A percentile compares a stretch with the other conserved stretches of the same genome.
phyloP scores from a whole-genome alignment of 106 monocot genomes.

The Dioscorea dumetorum region DNA sequence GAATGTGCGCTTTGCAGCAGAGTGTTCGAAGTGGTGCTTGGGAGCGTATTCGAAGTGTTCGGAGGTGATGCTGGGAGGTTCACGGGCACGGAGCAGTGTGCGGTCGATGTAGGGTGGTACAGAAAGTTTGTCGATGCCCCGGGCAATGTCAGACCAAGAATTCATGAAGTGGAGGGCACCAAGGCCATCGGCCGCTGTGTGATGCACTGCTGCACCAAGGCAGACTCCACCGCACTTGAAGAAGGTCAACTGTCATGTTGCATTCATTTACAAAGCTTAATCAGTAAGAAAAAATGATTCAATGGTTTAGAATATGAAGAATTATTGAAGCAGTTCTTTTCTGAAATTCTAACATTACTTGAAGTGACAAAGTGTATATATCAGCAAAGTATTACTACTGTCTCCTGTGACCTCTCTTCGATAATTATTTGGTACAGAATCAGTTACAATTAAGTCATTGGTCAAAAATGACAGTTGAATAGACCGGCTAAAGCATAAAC shows the following conservation, averaged over 20 bases:
- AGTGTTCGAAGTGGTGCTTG: background rate
- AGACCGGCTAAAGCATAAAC: too few species aligned
- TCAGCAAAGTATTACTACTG: too few species aligned
- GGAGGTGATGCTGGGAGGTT: constrained; percentile 21
- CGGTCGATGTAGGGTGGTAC: constrained; percentile 28
- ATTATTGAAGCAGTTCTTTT: too few species aligned
- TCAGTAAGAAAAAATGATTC: too few species aligned
- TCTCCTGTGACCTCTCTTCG: too few species aligned
- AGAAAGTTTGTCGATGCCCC: constrained; percentile 6
- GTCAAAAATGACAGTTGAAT: too few species aligned
- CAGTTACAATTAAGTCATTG: too few species aligned
- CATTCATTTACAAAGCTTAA: background rate
- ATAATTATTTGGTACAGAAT: too few species aligned
- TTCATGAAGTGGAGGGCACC: constrained; percentile 42
- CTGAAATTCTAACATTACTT: too few species aligned
- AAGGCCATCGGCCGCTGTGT: constrained; percentile 43
- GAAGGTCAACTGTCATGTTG: constrained; percentile 39
- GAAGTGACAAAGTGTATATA: too few species aligned
- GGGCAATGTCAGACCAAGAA: constrained; percentile 47
- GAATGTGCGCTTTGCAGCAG: background rate
- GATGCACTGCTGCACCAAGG: constrained; percentile 39
- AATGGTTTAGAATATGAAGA: too few species aligned
- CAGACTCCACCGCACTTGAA: constrained; percentile 56
- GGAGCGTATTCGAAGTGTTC: constrained; percentile 31
- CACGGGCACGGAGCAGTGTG: constrained; percentile 30